A percentile compares a stretch with the other conserved stretches of the same genome.
These are phyloP conservation scores for Psilocybe tampanensis DNA, from an alignment of 768 basidiomycete genomes.

Conservation along the genomic window DNA sequence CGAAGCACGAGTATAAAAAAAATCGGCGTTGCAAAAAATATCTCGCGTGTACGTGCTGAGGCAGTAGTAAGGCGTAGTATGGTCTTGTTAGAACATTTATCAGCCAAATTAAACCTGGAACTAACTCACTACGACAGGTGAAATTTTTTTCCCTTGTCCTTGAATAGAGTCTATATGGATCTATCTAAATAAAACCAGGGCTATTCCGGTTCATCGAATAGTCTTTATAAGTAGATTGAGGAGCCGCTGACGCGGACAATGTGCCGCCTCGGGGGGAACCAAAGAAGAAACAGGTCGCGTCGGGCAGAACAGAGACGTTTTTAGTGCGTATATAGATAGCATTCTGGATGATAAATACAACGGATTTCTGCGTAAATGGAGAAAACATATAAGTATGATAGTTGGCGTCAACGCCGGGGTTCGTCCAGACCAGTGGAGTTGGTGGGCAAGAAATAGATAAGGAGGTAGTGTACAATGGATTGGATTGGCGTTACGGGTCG, in stretches of 20 bases:
- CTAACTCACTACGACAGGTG: no score
- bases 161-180: no score
- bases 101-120: no score
- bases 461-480: slow-evolving; percentile 7
- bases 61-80: no score
- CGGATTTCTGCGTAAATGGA: not conserved
- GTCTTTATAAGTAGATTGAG: no score
- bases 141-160: no score
- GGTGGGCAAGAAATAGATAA: not conserved
- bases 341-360: slow-evolving; percentile 6
- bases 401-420: not conserved
- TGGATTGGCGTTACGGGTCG: not conserved
- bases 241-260: not conserved
- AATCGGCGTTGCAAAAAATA: not conserved
- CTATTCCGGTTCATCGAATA: no score
- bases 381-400: not conserved
- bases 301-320: not conserved
- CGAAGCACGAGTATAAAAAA: not conserved
- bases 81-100: no score
- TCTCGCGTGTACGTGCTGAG: not conserved
- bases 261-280: not conserved
- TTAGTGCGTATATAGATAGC: slow-evolving; percentile 4
- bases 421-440: slow-evolving; percentile 2
- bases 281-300: not conserved
- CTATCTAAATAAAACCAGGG: no score